A percentile compares a stretch with the other conserved stretches of the same genome.
These are phyloP conservation scores for Phytophthora pseudosyringae DNA, from an alignment of 352 stramenopile species.

Conservation along the genomic window DNA sequence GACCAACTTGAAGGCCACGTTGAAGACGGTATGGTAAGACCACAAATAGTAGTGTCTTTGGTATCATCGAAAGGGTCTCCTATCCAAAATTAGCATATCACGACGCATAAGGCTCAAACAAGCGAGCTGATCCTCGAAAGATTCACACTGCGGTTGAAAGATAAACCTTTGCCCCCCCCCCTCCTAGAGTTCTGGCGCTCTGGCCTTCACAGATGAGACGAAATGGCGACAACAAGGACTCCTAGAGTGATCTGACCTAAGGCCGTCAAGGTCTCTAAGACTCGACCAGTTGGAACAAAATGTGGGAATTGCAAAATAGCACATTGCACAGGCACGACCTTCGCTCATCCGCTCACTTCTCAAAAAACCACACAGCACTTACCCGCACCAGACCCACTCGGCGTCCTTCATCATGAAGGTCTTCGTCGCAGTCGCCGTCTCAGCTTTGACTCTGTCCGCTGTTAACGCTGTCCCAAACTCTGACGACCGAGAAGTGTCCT, in stretches of 20 bases:
- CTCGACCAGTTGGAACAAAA: no score
- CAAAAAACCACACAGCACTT: constrained; percentile 3
- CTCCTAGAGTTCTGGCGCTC: neutral
- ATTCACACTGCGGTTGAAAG: no score
- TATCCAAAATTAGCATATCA: neutral
- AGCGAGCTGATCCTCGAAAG: neutral
- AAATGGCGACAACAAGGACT: neutral
- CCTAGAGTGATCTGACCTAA: no score
- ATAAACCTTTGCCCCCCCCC: neutral
- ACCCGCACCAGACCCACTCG: neutral
- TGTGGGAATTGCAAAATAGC: neutral
- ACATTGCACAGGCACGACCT: neutral
- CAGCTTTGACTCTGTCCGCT: constrained; percentile 15
- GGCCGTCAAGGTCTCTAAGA: no score
- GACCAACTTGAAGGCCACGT: no score
- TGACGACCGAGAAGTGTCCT: constrained; percentile 22
- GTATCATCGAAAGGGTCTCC: no score
- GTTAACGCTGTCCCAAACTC: constrained; percentile 6
- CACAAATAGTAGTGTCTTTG: no score
- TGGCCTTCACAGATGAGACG: neutral
- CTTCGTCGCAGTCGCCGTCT: constrained; percentile 24
- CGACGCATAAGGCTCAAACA: neutral
- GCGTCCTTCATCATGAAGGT: constrained; percentile 26
- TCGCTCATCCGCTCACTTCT: constrained; percentile 5
- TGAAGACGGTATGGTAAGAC: no score